These are phyloP conservation scores for Helicostylum pulchrum DNA, from an alignment of 192 early-diverging fungal species.

Conservation along the genomic window DNA sequence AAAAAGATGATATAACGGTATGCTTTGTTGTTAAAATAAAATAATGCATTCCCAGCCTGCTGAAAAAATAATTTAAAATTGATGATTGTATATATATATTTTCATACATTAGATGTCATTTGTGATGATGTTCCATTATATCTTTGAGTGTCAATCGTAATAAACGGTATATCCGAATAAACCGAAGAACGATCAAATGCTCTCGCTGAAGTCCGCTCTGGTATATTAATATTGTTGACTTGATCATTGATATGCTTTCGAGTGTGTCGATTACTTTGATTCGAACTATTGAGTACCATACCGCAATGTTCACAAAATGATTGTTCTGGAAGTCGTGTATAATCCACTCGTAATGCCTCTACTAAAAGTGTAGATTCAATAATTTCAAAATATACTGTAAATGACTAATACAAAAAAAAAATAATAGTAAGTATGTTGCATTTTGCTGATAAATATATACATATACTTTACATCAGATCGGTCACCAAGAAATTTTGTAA, in stretches of 20 bases:
- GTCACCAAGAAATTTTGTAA: slow-evolving; percentile 24
- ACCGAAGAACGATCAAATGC: too few species aligned
- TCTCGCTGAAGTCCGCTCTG: too few species aligned
- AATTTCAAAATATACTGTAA: slow-evolving; percentile 36
- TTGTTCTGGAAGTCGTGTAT: slow-evolving; percentile 4
- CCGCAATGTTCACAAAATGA: slow-evolving; percentile 28
- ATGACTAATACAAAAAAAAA: slow-evolving; percentile 7
- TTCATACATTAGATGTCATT: too few species aligned
- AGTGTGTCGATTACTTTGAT: background rate
- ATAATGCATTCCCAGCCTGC: too few species aligned
- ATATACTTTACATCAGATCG: slow-evolving; percentile 25
- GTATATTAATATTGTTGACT: slow-evolving; percentile 8
- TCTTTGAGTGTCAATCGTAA: too few species aligned
- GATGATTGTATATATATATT: too few species aligned
- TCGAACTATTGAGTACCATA: slow-evolving; percentile 4
- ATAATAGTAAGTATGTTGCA: too few species aligned
- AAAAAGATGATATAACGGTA: too few species aligned
- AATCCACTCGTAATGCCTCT: slow-evolving; percentile 33
- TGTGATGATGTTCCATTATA: too few species aligned
- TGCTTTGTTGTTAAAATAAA: too few species aligned
- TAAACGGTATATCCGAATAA: too few species aligned
- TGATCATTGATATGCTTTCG: background rate
- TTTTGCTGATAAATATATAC: background rate
- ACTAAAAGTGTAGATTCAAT: slow-evolving; percentile 37
- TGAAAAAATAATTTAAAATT: too few species aligned